Evolutionary conservation across 2,329 filamentous ascomycete genomes (phyloP), one percentile per base, ranked within the genome.

Genomic region (Fusarium sp.): DNA sequence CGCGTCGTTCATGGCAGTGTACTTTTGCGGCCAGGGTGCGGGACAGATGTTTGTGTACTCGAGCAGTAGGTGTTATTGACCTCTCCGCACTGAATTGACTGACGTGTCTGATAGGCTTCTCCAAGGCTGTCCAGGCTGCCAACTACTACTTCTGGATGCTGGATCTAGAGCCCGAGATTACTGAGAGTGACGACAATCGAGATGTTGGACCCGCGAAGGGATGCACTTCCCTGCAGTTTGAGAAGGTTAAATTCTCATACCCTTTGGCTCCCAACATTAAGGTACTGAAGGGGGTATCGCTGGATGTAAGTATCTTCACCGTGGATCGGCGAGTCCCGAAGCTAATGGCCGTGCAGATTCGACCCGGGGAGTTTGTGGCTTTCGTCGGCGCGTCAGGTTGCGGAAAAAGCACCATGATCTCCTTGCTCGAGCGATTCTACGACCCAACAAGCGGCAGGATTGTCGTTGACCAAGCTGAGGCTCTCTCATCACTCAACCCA

Each of bases 241-340:
- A 85, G 6, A 81, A 88, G 31, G 85, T 93, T 10, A 81, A 85
- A n/a, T 93, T 93, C 79, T 85, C 88, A 3, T 93, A 93, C 71
- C 90, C 91, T 3, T 71, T 83, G 52, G 78, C 84, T 24, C 80
- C 83, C 18, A 71, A 83, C 68, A 71, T 79, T 2, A 77, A 81
- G 41, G 81, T 86, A 65, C 75, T 87, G 1, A 78, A 83, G 5
- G 83, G 85, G 1, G 78, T 89, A 3, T 68, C 43, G 10, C 20
- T 67, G 1, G 56, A 83, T 67, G 45, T 50, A 2, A 9, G 45
- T 27, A 4, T 27, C 22, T 27, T 8, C 16, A 10, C 22, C 14
- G 16, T 24, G 7, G 22, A 5, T 6, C 16, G 18, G 45, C 8
- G 22, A 27, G 22, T 6, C 2, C 8, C 45, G 1, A 50, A 18